These are phyloP conservation scores for Rhododendron vialii DNA, from an alignment of 148 eudicot genomes.

Conservation along the genomic window DNA sequence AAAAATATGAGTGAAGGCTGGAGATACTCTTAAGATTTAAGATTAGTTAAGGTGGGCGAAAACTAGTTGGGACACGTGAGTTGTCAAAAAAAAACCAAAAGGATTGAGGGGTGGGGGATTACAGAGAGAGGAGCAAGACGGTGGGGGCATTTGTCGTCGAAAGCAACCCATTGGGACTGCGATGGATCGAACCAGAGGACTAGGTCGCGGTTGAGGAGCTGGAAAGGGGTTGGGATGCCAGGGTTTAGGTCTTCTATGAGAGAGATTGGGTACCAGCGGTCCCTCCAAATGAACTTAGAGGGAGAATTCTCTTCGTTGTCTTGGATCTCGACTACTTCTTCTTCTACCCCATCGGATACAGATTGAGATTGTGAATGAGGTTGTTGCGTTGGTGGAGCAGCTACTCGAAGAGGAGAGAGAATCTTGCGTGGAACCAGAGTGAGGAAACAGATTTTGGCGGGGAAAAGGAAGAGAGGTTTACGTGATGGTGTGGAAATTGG, in stretches of 20 bases:
- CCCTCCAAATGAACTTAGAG: slow-evolving; percentile 77
- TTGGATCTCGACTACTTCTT: slow-evolving; percentile 7
- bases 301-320: slow-evolving; percentile 26
- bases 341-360: slow-evolving; percentile 4
- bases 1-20: no score
- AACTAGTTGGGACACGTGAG: neutral
- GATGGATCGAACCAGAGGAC: slow-evolving; percentile 73
- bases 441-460: neutral
- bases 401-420: slow-evolving; percentile 30
- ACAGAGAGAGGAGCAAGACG: slow-evolving; percentile 96
- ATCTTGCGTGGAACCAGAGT: neutral
- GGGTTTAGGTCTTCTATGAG: slow-evolving; percentile 76
- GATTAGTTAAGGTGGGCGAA: no score
- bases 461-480: neutral
- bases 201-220: slow-evolving; percentile 80
- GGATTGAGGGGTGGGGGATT: neutral
- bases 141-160: slow-evolving; percentile 93
- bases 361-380: neutral
- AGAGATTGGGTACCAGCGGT: slow-evolving; percentile 96
- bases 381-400: slow-evolving; percentile 40
- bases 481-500: neutral
- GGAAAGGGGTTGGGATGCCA: slow-evolving; percentile 65
- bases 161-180: slow-evolving; percentile 62
- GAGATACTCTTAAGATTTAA: no score
- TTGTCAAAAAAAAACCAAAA: no score